Percentiles rank a stretch among this genome's conserved stretches.
These are phyloP conservation scores for Rhinocladiella similis DNA, from an alignment of 2,329 filamentous ascomycete genomes.

Conservation along the genomic window DNA sequence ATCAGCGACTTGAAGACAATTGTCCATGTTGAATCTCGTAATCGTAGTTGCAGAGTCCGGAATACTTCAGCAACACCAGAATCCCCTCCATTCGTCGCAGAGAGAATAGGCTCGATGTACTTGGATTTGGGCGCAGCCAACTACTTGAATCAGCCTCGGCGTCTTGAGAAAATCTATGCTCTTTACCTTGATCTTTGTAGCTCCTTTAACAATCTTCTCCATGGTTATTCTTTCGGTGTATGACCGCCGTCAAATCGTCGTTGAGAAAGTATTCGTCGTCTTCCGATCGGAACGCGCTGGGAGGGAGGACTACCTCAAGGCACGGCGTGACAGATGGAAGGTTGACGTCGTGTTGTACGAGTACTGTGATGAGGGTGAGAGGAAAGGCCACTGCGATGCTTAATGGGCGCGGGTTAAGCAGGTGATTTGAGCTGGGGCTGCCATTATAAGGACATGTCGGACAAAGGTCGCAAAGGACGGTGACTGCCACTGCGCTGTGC, in stretches of 20 bases:
- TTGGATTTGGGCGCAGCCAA: constrained; percentile 97
- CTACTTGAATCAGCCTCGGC: constrained; percentile 48
- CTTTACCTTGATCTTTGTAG: constrained; percentile 89
- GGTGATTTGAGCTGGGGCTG: background rate
- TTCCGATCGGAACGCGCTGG: too few relatives aligned
- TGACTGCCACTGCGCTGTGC: background rate
- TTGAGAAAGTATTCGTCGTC: too few relatives aligned
- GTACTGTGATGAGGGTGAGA: too few relatives aligned
- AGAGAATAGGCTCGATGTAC: constrained; percentile 96
- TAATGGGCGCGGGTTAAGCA: background rate
- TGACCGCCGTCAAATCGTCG: too few relatives aligned
- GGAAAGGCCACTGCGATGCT: too few relatives aligned
- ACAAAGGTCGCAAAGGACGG: constrained; percentile 1
- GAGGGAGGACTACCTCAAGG: too few relatives aligned
- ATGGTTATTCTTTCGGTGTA: constrained; percentile 57
- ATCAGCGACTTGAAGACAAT: constrained; percentile 98
- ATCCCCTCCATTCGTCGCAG: constrained; percentile 93
- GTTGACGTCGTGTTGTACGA: too few relatives aligned
- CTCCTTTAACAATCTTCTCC: constrained; percentile 98
- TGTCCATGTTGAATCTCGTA: constrained; percentile 98
- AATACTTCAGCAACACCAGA: constrained; percentile 95
- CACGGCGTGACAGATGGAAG: too few relatives aligned
- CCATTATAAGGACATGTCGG: constrained; percentile 6
- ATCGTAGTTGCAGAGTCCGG: constrained; percentile 79
- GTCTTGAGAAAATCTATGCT: constrained; percentile 27